These are phyloP conservation scores for Leccinum proximum DNA, from an alignment of 1,284 basidiomycete species.

Conservation along the genomic window DNA sequence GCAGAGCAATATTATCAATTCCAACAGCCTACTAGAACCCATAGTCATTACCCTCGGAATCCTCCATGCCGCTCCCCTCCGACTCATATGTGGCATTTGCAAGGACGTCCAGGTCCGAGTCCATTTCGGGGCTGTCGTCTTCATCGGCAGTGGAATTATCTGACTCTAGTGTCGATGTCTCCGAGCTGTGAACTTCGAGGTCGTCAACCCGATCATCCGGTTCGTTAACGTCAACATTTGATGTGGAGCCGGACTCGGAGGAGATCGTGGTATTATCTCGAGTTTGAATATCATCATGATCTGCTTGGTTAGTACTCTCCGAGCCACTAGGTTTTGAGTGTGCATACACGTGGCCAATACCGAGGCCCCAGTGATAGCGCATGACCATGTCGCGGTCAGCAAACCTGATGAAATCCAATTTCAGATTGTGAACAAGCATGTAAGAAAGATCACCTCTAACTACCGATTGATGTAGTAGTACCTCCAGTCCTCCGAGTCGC, in stretches of 20 bases:
- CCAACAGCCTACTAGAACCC: not conserved
- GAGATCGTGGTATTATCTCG: not conserved
- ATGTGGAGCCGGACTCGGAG: not conserved
- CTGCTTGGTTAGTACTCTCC: not conserved
- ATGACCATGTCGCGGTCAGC: constrained; percentile 13
- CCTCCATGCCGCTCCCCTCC: not conserved
- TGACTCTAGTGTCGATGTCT: not conserved
- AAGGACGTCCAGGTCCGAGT: not conserved
- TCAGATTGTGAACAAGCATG: not conserved
- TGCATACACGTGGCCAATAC: not conserved
- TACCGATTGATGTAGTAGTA: constrained; percentile 9
- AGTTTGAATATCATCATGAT: not conserved
- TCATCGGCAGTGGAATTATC: not conserved
- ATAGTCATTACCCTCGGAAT: not conserved
- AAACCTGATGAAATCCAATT: constrained; percentile 7
- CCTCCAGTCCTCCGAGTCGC: not conserved
- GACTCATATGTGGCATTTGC: not conserved
- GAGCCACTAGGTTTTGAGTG: not conserved
- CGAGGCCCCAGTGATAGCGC: constrained; percentile 5
- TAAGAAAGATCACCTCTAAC: not conserved
- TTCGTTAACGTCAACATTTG: not conserved
- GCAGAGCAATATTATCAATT: not conserved
- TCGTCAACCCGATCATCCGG: not conserved
- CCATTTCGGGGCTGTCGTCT: not conserved
- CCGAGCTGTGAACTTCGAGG: not conserved